Evolutionary conservation across 306 rosid genomes (phyloP), one percentile per base, ranked within the genome.

Genomic region (Mucuna pruriens): DNA sequence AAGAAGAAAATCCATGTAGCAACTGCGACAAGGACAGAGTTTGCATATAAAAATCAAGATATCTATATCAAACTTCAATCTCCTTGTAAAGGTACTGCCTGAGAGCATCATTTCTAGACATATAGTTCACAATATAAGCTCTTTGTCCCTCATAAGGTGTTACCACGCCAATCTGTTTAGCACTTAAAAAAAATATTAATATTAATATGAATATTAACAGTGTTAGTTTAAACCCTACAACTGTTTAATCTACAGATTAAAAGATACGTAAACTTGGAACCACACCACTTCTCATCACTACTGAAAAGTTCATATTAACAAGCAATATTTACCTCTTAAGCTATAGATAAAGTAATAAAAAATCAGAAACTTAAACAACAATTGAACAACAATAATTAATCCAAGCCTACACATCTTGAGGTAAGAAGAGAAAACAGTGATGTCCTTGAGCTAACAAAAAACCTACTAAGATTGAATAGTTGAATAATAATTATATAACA

Each of bases 81-180:
- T 94, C 98, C 81, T 94, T 94, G 88, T 94, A 94, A 60, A 94
- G 98, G 77, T 94, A 97, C 88, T 94, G 98, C 74, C 98, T 88
- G 63, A 94, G 98, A 74, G 98, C 86, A 73, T 97, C 98, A 80
- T 94, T 94, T 82, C 98, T 88, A 13, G 98, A 84, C 98, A 94
- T 94, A 51, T 92, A 92, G 88, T 94, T 94, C 76, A 94, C 98
- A 70, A 94, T 94, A 88, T 94, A 94, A 57, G 98, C 98, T 81
- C 98, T 78, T 62, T 94, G 98, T 36, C 98, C 98, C 84, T 94
- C 98, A 71, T 94, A 94, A 38, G 98, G 98, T 72, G 98, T 94
- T 82, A 94, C 92, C 52, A 94, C 98, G 40, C 98, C 98, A 42
- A 94, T 94, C 98, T 94, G 87, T 55, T 74, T n/a, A 48, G 58